Conservation (phyloP, 345 rosid species). For the Noccaea caerulescens region DNA sequence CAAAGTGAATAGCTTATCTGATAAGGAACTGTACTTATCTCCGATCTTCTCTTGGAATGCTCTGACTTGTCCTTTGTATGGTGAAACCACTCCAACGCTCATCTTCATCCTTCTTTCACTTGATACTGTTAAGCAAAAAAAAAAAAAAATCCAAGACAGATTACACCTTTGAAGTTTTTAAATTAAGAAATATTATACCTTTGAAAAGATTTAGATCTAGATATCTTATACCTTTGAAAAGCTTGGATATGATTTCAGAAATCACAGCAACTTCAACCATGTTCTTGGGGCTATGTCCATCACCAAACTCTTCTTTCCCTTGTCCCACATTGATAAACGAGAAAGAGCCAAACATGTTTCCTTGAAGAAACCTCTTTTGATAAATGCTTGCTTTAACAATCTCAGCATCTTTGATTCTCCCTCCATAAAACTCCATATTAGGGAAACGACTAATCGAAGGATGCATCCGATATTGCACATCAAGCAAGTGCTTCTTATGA, state of each 20-base stretch:
- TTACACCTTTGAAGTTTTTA: no score
- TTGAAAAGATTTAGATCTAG: neutral
- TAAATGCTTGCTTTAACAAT: slow-evolving; percentile 42
- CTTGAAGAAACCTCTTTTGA: slow-evolving; percentile 37
- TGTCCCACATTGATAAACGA: slow-evolving; percentile 48
- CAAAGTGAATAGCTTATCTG: slow-evolving; percentile 31
- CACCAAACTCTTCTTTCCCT: slow-evolving; percentile 37
- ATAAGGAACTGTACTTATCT: neutral
- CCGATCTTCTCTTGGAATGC: slow-evolving; percentile 47
- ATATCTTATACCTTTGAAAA: slow-evolving; percentile 42
- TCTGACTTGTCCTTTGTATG: slow-evolving; percentile 48
- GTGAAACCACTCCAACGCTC: slow-evolving; percentile 50
- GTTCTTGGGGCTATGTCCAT: slow-evolving; percentile 37
- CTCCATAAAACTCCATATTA: slow-evolving; percentile 48
- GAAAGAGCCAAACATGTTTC: slow-evolving; percentile 47
- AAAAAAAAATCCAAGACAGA: no score
- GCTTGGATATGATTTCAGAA: slow-evolving; percentile 32
- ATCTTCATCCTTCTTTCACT: slow-evolving; percentile 28
- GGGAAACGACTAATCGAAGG: slow-evolving; percentile 66
- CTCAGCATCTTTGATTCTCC: slow-evolving; percentile 45
- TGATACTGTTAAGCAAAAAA: neutral
- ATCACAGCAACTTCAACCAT: slow-evolving; percentile 50
- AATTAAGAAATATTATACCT: neutral
- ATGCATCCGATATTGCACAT: slow-evolving; percentile 72
- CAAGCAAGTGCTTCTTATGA: slow-evolving; percentile 54